These are phyloP conservation scores for Colletotrichum musae DNA, from an alignment of 2,329 filamentous ascomycete genomes.

Conservation along the genomic window DNA sequence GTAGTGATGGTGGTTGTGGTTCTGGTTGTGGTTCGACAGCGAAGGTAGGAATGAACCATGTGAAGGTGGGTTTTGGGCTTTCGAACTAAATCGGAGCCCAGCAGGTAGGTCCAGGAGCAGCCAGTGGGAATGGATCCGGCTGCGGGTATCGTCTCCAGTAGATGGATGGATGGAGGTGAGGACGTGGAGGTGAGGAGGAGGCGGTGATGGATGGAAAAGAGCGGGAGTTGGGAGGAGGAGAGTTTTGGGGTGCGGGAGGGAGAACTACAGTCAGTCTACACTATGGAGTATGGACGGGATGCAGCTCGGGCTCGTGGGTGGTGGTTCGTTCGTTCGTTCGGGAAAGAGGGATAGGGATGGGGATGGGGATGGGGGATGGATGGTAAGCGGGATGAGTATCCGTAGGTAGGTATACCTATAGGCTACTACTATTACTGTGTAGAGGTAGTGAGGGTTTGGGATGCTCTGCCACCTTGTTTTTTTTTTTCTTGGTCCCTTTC, in stretches of 20 bases:
- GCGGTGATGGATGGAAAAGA: background rate
- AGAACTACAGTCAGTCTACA: constrained; percentile 1
- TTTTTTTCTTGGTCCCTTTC: background rate
- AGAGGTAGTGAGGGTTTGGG: constrained; percentile 2
- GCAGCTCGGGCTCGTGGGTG: background rate
- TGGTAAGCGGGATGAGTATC: background rate
- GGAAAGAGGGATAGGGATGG: constrained; percentile 21
- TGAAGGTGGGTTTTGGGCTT: constrained; percentile 36
- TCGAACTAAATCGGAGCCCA: constrained; percentile 39
- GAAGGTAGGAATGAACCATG: constrained; percentile 29
- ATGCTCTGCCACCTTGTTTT: constrained; percentile 11
- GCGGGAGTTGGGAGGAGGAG: background rate
- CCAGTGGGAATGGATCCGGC: constrained; percentile 13
- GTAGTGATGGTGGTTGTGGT: constrained; percentile 6
- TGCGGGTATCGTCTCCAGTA: constrained; percentile 5
- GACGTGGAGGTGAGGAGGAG: constrained; percentile 1
- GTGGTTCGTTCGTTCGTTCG: constrained; percentile 19
- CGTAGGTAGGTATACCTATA: too few species aligned
- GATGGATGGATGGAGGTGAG: background rate
- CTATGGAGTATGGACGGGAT: constrained; percentile 4
- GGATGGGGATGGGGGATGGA: constrained; percentile 1
- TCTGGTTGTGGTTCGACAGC: constrained; percentile 17
- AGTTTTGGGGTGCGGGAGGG: background rate
- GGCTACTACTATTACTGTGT: too few species aligned
- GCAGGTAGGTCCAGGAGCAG: constrained; percentile 8